Base-by-base conservation (phyloP, 106 monocot species). In the Platanthera guangdongensis region DNA sequence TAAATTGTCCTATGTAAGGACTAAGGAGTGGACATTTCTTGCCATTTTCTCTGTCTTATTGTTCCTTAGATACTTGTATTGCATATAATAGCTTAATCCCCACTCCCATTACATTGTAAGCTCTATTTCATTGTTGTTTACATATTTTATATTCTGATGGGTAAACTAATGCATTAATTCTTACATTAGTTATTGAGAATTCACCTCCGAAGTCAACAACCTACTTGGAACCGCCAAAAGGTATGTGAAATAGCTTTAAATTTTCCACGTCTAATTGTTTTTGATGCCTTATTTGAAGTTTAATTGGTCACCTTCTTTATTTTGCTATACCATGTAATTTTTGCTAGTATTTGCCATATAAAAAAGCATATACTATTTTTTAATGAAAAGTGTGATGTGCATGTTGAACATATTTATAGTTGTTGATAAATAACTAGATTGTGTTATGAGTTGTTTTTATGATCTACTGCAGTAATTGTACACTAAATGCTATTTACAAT, bases 151-250 rank as follows among this genome's bases (percentile, higher is more conserved):
- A n/a, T n/a, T n/a, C n/a, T n/a, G n/a, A n/a, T n/a, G n/a, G n/a
- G n/a, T n/a, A n/a, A n/a, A n/a, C n/a, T n/a, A n/a, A n/a, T n/a
- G n/a, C n/a, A n/a, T n/a, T n/a, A n/a, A n/a, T n/a, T n/a, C n/a
- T n/a, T n/a, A n/a, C n/a, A n/a, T n/a, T n/a, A n/a, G n/a, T n/a
- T n/a, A n/a, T n/a, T n/a, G n/a, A n/a, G n/a, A n/a, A n/a, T n/a
- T n/a, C n/a, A n/a, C n/a, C n/a, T n/a, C n/a, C n/a, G n/a, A n/a
- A n/a, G n/a, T n/a, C n/a, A n/a, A n/a, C n/a, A 83, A 50, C 88
- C 87, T 78, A 91, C 91, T 7, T 94, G 90, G 94, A 94, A 91
- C 49, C 90, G 94, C 10, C 91, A 94, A 82, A 94, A 88, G 94
- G 94, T 90, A 80, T 59, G 71, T 49, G 48, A 62, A 11, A 25